Conservation (phyloP, 2,329 filamentous ascomycete species). For the Aspergillus sp. region DNA sequence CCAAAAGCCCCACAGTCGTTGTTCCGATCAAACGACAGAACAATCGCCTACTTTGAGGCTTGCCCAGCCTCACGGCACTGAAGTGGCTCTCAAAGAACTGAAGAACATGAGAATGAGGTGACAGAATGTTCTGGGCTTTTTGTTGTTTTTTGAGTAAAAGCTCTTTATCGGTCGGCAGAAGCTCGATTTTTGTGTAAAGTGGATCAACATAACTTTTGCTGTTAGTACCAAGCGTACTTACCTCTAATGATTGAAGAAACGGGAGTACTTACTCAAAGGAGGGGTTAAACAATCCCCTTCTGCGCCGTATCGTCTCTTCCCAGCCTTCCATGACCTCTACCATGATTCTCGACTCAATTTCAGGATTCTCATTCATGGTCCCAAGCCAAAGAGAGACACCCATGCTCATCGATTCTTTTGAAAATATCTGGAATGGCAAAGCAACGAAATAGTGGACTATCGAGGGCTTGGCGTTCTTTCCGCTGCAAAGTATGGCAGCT, state of each 20-base stretch:
- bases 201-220: slow-evolving; percentile 63
- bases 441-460: slow-evolving; percentile 82
- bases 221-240: slow-evolving; percentile 6
- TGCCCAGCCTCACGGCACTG: slow-evolving; percentile 82
- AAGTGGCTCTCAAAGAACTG: slow-evolving; percentile 94
- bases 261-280: slow-evolving; percentile 51
- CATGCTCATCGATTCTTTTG: slow-evolving; percentile 89
- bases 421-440: slow-evolving; percentile 89
- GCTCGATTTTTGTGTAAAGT: slow-evolving; percentile 85
- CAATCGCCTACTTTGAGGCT: slow-evolving; percentile 69
- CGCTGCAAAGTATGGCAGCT: slow-evolving; percentile 77
- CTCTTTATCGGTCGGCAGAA: slow-evolving; percentile 80
- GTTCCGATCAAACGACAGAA: slow-evolving; percentile 75
- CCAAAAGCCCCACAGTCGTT: slow-evolving; percentile 67
- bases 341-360: slow-evolving; percentile 77
- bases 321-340: slow-evolving; percentile 84
- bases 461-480: slow-evolving; percentile 65
- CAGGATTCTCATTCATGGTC: slow-evolving; percentile 91
- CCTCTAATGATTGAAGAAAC: neutral
- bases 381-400: slow-evolving; percentile 95
- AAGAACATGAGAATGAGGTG: slow-evolving; percentile 76
- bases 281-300: slow-evolving; percentile 73
- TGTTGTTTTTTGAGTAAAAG: slow-evolving; percentile 69
- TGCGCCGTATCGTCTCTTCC: slow-evolving; percentile 73
- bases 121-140: slow-evolving; percentile 70